phyloP scores from a whole-genome alignment of 129 eudicot genomes.

The Apium graveolens region DNA sequence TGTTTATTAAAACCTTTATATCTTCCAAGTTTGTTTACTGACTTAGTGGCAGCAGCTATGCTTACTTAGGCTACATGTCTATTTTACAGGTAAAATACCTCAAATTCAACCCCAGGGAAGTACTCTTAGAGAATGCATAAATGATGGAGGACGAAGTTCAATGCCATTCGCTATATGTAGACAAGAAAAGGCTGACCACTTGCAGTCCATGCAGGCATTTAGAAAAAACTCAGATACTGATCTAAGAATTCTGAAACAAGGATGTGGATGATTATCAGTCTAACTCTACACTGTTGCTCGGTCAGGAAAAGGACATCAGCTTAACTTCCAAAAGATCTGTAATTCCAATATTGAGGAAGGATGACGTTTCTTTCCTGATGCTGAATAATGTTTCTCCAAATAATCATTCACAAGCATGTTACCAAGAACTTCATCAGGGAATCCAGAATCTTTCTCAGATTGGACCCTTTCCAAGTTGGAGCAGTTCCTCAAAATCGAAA shows the following conservation, averaged over 20 bases:
- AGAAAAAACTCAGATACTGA: conserved; percentile 23
- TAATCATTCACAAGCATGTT: conserved; percentile 17
- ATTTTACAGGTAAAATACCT: conserved; percentile 12
- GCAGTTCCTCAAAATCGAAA: conserved; percentile 18
- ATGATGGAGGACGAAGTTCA: conserved; percentile 24
- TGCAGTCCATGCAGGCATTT: conserved; percentile 15
- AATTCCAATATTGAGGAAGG: conserved; percentile 20
- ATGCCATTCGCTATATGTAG: conserved; percentile 6
- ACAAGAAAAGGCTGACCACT: conserved; percentile 19
- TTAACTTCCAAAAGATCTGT: conserved; percentile 12
- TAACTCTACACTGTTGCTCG: conserved; percentile 11
- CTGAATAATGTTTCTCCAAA: conserved; percentile 27
- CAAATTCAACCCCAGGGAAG: conserved; percentile 5
- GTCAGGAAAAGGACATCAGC: neutral
- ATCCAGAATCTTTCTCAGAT: conserved; percentile 29
- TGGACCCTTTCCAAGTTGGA: conserved; percentile 28
- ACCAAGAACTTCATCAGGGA: conserved; percentile 30
- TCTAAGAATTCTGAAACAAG: conserved; percentile 19
- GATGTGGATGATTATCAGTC: conserved; percentile 11
- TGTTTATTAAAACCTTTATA: conserved; percentile 6
- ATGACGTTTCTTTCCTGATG: conserved; percentile 15
- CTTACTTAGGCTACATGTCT: conserved; percentile 10
- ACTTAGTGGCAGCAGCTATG: conserved; percentile 28
- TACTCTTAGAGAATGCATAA: conserved; percentile 9
- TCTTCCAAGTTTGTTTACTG: conserved; percentile 26